These are phyloP conservation scores for Geotrichum histeridarum DNA, from an alignment of 1,139 yeast genomes.

Conservation along the genomic window DNA sequence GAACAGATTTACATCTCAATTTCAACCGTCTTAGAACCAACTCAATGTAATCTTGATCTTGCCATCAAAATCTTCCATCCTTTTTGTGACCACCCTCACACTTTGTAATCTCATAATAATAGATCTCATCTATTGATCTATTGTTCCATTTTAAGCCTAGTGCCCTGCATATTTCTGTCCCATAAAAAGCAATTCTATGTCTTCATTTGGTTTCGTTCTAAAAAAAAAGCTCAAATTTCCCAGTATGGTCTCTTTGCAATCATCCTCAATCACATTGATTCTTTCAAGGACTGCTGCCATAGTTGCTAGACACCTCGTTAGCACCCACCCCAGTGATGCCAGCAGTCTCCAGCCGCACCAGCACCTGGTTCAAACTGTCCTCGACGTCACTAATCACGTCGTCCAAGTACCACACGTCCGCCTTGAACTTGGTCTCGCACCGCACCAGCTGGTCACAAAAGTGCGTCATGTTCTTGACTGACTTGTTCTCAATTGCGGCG, in stretches of 20 bases:
- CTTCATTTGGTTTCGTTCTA: no score
- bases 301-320: background rate
- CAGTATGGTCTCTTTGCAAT: background rate
- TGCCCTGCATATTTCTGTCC: no score
- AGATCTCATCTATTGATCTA: no score
- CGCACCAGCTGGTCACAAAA: background rate
- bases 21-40: no score
- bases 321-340: background rate
- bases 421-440: background rate
- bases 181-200: no score
- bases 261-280: background rate
- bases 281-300: background rate
- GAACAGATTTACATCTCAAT: no score
- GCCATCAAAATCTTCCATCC: no score
- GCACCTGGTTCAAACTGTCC: background rate
- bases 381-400: background rate
- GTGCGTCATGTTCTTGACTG: background rate
- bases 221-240: no score
- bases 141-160: no score
- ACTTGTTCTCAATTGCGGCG: background rate
- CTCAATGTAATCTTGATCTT: no score
- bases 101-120: no score
- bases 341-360: background rate
- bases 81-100: no score
- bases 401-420: slow-evolving; percentile 7